Evolutionary conservation across 2,329 filamentous ascomycete genomes (phyloP), one percentile per base, ranked within the genome.

Genomic region (Diaporthe nobilis): DNA sequence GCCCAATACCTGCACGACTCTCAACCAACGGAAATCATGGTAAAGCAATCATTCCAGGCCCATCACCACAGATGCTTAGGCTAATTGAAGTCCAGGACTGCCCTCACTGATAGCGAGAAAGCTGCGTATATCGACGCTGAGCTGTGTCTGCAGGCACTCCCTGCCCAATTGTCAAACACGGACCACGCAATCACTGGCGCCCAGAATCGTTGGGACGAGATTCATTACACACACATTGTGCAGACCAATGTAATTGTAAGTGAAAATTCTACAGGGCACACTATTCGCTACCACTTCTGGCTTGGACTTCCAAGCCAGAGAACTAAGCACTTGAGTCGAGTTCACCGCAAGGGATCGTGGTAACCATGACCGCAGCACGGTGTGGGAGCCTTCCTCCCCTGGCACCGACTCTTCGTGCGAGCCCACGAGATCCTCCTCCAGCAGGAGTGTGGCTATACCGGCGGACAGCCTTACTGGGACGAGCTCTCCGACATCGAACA

Each of bases 21-120:
- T 60, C 22, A 60, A 60, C n/a, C 57, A 39, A 39, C 57, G 57
- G 34, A 60, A 60, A 12, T 39, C 57, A 60, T 60, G 57, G 57
- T 60, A 60, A 7, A 60, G 5, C 22, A 60, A 25, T n/a, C 57
- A 25, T 15, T 60, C 22, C 57, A 12, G 9, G 57, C 4, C 12
- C 34, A 60, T 12, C 5, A 5, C 1, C 2, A 20, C 4, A 39
- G 15, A 0, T 0, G 8, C 25, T 39, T 5, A 25, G 8, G n/a
- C 57, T 60, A 25, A 60, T 8, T n/a, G 10, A n/a, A 39, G 6
- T 12, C n/a, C 13, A 61, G 58, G 58, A 8, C 58, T 20, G 58
- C 58, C 25, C 58, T 61, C 37, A 42, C 37, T 5, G 37, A 39
- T 25, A 25, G 12, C 22, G 58, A 61, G 37, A 61, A 42, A 42